These are phyloP conservation scores for Styphnolobium japonicum DNA, from an alignment of 306 rosid species.

Conservation along the genomic window DNA sequence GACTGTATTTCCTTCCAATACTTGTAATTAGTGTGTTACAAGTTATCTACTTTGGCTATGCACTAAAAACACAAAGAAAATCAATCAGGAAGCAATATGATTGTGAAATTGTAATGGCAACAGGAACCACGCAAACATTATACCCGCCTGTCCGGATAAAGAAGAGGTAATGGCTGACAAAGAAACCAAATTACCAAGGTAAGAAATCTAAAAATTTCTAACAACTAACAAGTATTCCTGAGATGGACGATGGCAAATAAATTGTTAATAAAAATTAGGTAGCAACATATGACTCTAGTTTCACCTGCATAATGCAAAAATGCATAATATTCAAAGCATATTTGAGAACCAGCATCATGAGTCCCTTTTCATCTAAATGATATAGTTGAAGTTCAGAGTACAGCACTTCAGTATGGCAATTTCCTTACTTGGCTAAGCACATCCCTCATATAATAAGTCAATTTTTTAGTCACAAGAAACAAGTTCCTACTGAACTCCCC, in stretches of 20 bases:
- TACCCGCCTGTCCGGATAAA: neutral
- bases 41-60: no score
- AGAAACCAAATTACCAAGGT: neutral
- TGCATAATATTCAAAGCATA: neutral
- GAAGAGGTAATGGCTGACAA: neutral
- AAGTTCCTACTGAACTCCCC: neutral
- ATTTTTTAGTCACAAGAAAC: neutral
- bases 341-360: no score
- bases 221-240: neutral
- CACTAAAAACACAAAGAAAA: no score
- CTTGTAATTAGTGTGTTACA: neutral
- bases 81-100: neutral
- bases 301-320: neutral
- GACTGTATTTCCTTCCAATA: neutral
- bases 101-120: neutral
- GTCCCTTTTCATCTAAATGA: no score
- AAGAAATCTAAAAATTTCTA: neutral
- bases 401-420: no score
- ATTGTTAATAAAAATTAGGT: neutral
- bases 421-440: no score
- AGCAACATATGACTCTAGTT: no score
- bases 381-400: no score
- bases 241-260: neutral
- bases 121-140: neutral
- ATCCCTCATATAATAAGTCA: neutral